Base-by-base conservation (phyloP, 1,139 yeast species). In the Hyphopichia khmerensis region DNA sequence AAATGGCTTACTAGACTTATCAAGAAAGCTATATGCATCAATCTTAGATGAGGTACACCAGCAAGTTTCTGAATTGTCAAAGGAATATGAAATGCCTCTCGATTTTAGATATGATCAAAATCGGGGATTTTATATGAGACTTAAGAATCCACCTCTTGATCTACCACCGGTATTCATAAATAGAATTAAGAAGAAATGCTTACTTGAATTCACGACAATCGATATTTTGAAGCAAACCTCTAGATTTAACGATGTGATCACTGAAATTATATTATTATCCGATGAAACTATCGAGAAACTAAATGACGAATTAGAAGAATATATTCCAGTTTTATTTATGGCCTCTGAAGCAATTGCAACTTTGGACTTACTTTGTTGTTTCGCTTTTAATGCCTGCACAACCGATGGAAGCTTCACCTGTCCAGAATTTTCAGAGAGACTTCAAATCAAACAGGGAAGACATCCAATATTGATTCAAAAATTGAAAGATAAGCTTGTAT, bases 1-100 rank as follows among this genome's bases (percentile, higher is more conserved):
- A 2, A 75, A 75, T 53, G 80, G 80, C 0, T 54, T 75, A 19
- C 51, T 76, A 2, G 79, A 73, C 52, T 66, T 72, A 0, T 69
- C 77, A 1, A 59, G 80, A 36, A 65, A 65, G 44, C 46, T 74
- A 0, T 72, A 73, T 40, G 64, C 67, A 40, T 60, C 56, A 6
- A 52, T 65, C 6, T 53, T 67, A 9, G 69, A 68, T 35, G 75
- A 72, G 43, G 59, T 71, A 7, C 40, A 64, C 3, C 47, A 52
- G 10, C 52, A 53, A 4, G 53, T 67, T 1, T 54, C 54, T 1
- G 33, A 40, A 0, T 31, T 69, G 4, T 46, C 59, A 1, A 52
- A 50, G 4, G 52, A 57, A 19, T 43, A 57, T 42, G 51, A 47
- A 0, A 27, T 67, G 0, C 39, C 43, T 0, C 37, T 72, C 23